Percentiles rank a stretch among this genome's conserved stretches.
Conservation (phyloP, 805 yeast genomes). For the Metschnikowia sp. region DNA sequence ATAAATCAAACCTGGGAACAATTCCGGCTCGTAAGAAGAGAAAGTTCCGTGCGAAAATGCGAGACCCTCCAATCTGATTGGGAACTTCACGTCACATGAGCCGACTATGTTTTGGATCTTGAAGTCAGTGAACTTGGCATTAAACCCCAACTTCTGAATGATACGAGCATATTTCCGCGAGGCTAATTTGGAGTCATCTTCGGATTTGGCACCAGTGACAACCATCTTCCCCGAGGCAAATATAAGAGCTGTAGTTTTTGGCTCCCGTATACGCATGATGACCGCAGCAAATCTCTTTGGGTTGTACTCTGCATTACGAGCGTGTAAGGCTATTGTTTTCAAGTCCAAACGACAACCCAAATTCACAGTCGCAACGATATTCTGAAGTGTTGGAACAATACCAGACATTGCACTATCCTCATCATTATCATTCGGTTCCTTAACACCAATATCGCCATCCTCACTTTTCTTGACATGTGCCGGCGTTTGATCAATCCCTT, state of each 20-base stretch:
- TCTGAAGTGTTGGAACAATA: constrained; percentile 91
- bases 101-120: constrained; percentile 98
- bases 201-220: constrained; percentile 98
- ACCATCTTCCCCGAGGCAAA: constrained; percentile 99
- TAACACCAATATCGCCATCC: constrained; percentile 15
- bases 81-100: constrained; percentile 97
- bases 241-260: constrained; percentile 95
- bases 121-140: constrained; percentile 96
- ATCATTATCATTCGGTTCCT: constrained; percentile 40
- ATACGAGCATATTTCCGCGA: constrained; percentile 97
- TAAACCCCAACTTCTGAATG: constrained; percentile 95
- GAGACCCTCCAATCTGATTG: constrained; percentile 93
- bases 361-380: constrained; percentile 97
- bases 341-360: constrained; percentile 93
- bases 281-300: constrained; percentile 99
- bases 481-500: constrained; percentile 33
- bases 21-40: constrained; percentile 97
- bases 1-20: constrained; percentile 96
- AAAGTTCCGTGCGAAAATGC: constrained; percentile 98
- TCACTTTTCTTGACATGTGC: constrained; percentile 16
- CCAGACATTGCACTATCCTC: constrained; percentile 86
- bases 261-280: constrained; percentile 98
- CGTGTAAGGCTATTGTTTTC: constrained; percentile 96
- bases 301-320: constrained; percentile 98
- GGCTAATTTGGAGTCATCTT: constrained; percentile 97